These are phyloP conservation scores for Aspergillus sp. DNA, from an alignment of 2,329 filamentous ascomycete genomes.

Conservation along the genomic window DNA sequence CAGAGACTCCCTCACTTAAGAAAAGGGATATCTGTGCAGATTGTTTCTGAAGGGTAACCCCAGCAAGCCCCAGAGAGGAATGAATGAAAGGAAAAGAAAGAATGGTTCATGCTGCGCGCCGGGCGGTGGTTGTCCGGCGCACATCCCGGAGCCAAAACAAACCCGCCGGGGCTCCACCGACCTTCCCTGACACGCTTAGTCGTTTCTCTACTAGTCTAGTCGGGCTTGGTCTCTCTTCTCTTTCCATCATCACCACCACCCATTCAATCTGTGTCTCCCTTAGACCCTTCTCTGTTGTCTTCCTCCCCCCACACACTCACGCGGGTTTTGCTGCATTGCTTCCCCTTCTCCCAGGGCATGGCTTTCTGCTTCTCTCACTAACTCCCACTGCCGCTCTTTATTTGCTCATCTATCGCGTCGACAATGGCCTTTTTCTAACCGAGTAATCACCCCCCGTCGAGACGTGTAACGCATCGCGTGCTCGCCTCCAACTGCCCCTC, in stretches of 20 bases:
- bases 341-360: constrained; percentile 9
- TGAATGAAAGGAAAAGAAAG: constrained; percentile 18
- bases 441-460: constrained; percentile 24
- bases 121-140: constrained; percentile 39
- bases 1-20: not conserved
- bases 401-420: constrained; percentile 26
- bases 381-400: constrained; percentile 18
- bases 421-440: constrained; percentile 31
- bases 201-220: too few relatives aligned
- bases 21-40: not conserved
- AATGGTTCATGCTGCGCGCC: constrained; percentile 36
- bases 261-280: constrained; percentile 4
- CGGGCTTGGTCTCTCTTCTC: constrained; percentile 16
- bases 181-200: constrained; percentile 32
- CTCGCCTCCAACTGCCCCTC: constrained; percentile 38
- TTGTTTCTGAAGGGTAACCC: not conserved
- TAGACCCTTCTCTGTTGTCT: not conserved
- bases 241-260: constrained; percentile 18
- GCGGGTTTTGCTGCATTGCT: constrained; percentile 9
- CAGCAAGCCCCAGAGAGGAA: constrained; percentile 25
- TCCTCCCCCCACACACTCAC: constrained; percentile 5
- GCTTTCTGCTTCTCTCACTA: constrained; percentile 12
- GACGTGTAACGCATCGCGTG: constrained; percentile 46
- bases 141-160: constrained; percentile 39
- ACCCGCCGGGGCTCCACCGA: constrained; percentile 35